Evolutionary conservation across 225 moss, liverwort and hornwort species (phyloP).

Genomic region (Lunularia cruciata): DNA sequence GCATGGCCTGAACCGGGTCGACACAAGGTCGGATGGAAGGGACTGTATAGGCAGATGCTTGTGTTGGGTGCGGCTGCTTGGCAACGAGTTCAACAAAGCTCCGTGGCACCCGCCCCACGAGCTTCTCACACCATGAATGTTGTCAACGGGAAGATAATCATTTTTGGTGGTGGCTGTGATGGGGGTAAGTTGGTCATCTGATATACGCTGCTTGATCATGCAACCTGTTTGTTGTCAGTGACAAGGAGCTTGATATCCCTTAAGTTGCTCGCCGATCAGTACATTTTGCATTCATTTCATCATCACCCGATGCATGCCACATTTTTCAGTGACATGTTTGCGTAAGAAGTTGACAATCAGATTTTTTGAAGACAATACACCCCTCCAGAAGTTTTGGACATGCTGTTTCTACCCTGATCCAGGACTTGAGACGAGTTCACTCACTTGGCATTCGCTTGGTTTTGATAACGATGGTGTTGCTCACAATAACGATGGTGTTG

Average conservation of each 20-base stretch:
- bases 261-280: not conserved
- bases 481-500: too few species aligned
- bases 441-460: too few species aligned
- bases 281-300: not conserved
- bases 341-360: too few species aligned
- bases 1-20: constrained; percentile 69
- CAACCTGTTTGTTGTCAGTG: too few species aligned
- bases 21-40: constrained; percentile 75
- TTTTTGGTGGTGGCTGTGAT: constrained; percentile 50
- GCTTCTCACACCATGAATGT: constrained; percentile 75
- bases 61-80: constrained; percentile 63
- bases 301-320: not conserved
- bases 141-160: constrained; percentile 37
- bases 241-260: not conserved
- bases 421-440: too few species aligned
- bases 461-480: too few species aligned
- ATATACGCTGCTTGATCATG: too few species aligned
- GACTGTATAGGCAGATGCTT: constrained; percentile 84
- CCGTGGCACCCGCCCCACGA: constrained; percentile 57
- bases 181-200: constrained; percentile 50
- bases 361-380: too few species aligned
- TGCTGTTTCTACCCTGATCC: too few species aligned
- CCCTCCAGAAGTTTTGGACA: too few species aligned
- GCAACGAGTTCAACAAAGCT: constrained; percentile 72
- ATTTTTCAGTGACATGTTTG: too few species aligned